Percentiles rank a stretch among this genome's conserved stretches.
Evolutionary conservation across 495 filamentous ascomycete species (phyloP).

Genomic region (Aspergillus bertholletiae): DNA sequence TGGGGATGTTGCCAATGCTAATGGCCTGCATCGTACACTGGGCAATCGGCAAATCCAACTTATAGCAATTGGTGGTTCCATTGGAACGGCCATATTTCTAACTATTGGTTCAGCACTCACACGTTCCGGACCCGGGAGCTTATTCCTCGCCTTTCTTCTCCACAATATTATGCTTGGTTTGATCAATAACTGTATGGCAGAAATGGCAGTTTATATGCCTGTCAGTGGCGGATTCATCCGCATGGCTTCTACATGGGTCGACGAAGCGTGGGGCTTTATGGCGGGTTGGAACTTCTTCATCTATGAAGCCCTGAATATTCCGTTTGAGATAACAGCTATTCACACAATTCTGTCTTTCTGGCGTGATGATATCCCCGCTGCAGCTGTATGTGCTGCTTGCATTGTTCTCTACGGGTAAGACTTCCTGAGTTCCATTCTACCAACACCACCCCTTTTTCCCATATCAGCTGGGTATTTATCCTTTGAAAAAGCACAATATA

Average conservation of each 20-base stretch:
- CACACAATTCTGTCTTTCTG: conserved; percentile 68
- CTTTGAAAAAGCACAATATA: too few species aligned
- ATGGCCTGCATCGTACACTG: conserved; percentile 14
- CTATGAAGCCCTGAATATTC: conserved; percentile 59
- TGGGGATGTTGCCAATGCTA: too few species aligned
- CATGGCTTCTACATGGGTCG: conserved; percentile 45
- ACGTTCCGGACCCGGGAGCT: conserved; percentile 50
- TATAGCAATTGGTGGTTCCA: conserved; percentile 30
- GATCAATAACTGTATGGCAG: conserved; percentile 36
- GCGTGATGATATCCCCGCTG: conserved; percentile 59
- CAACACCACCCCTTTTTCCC: conserved; percentile 19
- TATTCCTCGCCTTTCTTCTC: conserved; percentile 41
- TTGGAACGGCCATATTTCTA: conserved; percentile 29
- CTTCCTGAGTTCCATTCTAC: neutral
- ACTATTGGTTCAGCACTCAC: conserved; percentile 25
- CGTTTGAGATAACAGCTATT: conserved; percentile 69
- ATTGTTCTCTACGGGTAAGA: conserved; percentile 39
- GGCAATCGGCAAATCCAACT: conserved; percentile 24
- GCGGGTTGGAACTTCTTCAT: conserved; percentile 63
- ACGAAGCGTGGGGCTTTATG: conserved; percentile 50
- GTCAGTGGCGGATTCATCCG: conserved; percentile 51
- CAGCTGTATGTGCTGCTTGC: conserved; percentile 52
- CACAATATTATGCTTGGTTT: conserved; percentile 28
- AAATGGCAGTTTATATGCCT: conserved; percentile 50
- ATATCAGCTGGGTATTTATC: too few species aligned